Evolutionary conservation across 192 early-diverging fungal species (phyloP), one percentile per base, ranked within the genome.

Genomic region (Backusella tuberculispora): DNA sequence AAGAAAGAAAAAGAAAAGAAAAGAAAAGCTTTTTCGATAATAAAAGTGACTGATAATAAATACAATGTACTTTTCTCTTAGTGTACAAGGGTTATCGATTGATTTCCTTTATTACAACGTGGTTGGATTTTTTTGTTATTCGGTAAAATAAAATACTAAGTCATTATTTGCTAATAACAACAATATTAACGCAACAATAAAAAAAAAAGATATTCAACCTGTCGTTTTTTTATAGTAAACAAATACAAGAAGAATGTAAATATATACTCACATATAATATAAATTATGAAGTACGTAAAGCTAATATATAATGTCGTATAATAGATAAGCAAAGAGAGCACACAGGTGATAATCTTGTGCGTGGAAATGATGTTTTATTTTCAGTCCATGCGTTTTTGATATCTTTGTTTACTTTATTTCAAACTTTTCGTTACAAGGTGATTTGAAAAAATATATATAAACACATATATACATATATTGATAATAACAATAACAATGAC

Each of bases 81-180:
- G 89, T 74, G 93, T 96, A 7, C 85, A 91, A 46, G 96, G 96
- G 0, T 83, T 98, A 38, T 98, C 96, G 4, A 85, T 96, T 29
- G 96, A 98, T 80, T 98, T 95, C 86, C 76, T 97, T 2, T 87
- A 89, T 67, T 90, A 95, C 76, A 98, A 98, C 76, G 83, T 94
- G 17, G 83, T 90, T 56, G 97, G 97, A 12, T 98, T 98, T 65
- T 60, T 90, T 0, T 95, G 90, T 78, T 98, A 98, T 74, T 84
- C 94, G 24, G 78, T 93, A 87, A 71, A 76, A 26, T 6, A 45
- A 9, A 45, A 26, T 38, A 64, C 5, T 12, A 48, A 45, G 24
- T 12, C 29, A 34, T 34, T 34, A 34, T 2, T 34, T 34, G 29
- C 29, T 2, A 34, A 34, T 34, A 34, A 34, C 29, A 34, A 29